Percentiles rank a stretch among this genome's conserved stretches.
Conservation (phyloP, 768 basidiomycete species). For the Brasilioporus rufonigricans region DNA sequence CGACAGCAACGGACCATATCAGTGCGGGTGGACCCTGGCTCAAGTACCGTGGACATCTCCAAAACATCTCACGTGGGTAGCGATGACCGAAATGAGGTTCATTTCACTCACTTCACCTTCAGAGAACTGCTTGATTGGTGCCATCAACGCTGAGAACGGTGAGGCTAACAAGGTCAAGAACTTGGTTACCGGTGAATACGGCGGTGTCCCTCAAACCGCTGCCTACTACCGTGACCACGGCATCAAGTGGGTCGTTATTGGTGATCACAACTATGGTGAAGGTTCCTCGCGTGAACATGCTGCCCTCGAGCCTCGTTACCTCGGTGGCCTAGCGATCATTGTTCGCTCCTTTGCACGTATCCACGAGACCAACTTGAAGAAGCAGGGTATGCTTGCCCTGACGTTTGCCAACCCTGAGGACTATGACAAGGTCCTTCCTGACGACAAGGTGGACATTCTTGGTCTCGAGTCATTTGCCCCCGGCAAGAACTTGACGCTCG, state of each 20-base stretch:
- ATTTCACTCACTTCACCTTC: constrained; percentile 8
- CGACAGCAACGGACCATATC: constrained; percentile 84
- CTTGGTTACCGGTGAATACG: constrained; percentile 83
- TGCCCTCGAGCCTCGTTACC: constrained; percentile 92
- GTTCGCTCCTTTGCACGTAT: constrained; percentile 96
- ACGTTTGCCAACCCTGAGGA: constrained; percentile 91
- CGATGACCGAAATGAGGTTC: background rate
- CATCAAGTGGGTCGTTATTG: constrained; percentile 96
- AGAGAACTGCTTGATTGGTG: constrained; percentile 98
- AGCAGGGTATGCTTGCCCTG: constrained; percentile 97
- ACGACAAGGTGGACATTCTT: constrained; percentile 85
- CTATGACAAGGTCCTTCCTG: constrained; percentile 88
- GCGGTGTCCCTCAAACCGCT: constrained; percentile 79
- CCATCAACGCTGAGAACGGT: constrained; percentile 92
- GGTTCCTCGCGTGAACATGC: constrained; percentile 98
- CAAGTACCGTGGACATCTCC: constrained; percentile 98
- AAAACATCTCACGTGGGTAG: constrained; percentile 90
- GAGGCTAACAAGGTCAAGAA: constrained; percentile 97
- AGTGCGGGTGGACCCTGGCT: constrained; percentile 98
- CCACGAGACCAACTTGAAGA: constrained; percentile 98
- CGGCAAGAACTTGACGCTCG: constrained; percentile 85
- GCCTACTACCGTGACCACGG: constrained; percentile 86
- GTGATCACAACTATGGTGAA: constrained; percentile 96
- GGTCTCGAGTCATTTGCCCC: constrained; percentile 89
- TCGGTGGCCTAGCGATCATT: constrained; percentile 94